A percentile compares a stretch with the other conserved stretches of the same genome.
Conservation (phyloP, 441 rosid species). For the Croton setiger region DNA sequence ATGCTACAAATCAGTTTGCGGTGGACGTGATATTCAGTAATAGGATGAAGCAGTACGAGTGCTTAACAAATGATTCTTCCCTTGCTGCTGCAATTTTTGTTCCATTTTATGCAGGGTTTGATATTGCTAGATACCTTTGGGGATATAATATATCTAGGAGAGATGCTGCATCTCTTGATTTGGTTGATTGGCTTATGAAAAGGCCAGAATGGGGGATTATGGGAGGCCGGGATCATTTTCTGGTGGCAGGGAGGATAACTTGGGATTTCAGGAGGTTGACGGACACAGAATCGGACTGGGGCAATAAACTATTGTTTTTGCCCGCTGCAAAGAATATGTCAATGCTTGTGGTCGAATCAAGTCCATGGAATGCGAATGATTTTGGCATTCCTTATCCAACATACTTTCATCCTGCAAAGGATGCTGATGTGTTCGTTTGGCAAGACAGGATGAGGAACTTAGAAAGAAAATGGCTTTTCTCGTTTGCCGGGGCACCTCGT, state of each 20-base stretch:
- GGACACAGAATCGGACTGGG: slow-evolving; percentile 83
- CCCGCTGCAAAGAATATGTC: slow-evolving; percentile 97
- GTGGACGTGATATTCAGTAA: slow-evolving; percentile 87
- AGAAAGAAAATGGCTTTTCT: slow-evolving; percentile 92
- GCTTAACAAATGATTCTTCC: slow-evolving; percentile 84
- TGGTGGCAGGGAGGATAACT: slow-evolving; percentile 94
- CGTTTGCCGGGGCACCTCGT: slow-evolving; percentile 97
- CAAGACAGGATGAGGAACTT: slow-evolving; percentile 88
- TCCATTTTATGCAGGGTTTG: slow-evolving; percentile 97
- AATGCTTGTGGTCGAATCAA: slow-evolving; percentile 97
- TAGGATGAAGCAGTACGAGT: slow-evolving; percentile 91
- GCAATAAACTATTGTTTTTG: slow-evolving; percentile 85
- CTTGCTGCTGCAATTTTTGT: slow-evolving; percentile 91
- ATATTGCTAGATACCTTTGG: slow-evolving; percentile 87
- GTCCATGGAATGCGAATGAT: slow-evolving; percentile 98
- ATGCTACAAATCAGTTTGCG: slow-evolving; percentile 88
- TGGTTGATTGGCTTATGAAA: slow-evolving; percentile 90
- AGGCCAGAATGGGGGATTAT: slow-evolving; percentile 88
- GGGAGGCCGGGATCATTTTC: slow-evolving; percentile 92
- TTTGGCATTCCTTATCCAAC: slow-evolving; percentile 96
- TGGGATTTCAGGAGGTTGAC: slow-evolving; percentile 95
- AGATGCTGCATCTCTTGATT: slow-evolving; percentile 89
- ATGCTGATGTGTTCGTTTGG: slow-evolving; percentile 83
- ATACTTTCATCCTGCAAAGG: slow-evolving; percentile 93
- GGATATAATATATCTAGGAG: slow-evolving; percentile 70